Base-by-base conservation (phyloP, 495 filamentous ascomycete genomes). In the Talaromyces thailandensis region DNA sequence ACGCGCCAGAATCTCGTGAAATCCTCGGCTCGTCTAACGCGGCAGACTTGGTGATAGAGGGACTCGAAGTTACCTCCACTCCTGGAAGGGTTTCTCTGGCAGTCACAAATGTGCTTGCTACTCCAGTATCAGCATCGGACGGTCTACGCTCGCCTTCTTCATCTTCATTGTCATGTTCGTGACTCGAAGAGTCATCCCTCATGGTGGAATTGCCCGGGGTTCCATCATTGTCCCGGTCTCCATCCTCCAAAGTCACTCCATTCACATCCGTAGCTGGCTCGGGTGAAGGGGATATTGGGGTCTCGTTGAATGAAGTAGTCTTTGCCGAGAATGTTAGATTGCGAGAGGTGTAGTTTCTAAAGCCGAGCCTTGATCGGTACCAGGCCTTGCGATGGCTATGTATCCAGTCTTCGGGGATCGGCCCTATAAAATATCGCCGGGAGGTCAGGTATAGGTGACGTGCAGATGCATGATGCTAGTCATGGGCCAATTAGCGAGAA, bases 401-500 rank as follows among this genome's bases (percentile, higher is more conserved):
- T 56, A 88, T 75, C 86, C 86, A 89, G 58, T 84, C 86, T 64
- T 84, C 81, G 4, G 86, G 86, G 37, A 89, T 85, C 23, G 86
- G 86, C 8, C 86, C 86, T 64, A 89, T 87, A 70, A 89, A 89
- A 68, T 80, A 82, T 35, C 86, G 79, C 26, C 84, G 76, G 45
- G 79, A 82, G 7, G 86, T 89, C 64, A 86, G 72, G 68, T 88
- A 79, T 29, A 89, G 68, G 66, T 89, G 86, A 53, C 81, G 76
- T 21, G 86, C 79, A 56, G 80, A 85, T 28, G 85, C 81, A 77
- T 89, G 82, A 66, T 80, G 76, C 85, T 87, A 63, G 63, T 9
- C 8, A 40, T 53, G 56, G 16, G 18, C 32, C 16, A 40, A n/a
- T 61, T 61, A 61, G 59, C 45, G 6, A 53, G 62, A 32, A 52